Base-by-base conservation (phyloP, 805 yeast genomes). In the Hanseniaspora taiwanica region DNA sequence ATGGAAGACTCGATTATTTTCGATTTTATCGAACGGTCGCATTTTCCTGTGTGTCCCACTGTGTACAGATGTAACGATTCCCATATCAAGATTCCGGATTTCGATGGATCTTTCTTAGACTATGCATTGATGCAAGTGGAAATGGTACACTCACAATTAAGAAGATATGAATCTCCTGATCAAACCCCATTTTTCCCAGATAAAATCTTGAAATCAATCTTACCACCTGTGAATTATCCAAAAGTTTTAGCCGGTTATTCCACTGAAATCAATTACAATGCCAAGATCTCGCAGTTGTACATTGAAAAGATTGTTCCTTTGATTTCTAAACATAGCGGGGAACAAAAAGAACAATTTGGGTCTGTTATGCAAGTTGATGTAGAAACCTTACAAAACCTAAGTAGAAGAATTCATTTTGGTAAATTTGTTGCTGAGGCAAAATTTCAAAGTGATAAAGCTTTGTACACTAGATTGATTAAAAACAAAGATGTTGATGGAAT, bases 1-100 rank as follows among this genome's bases (percentile, higher is more conserved):
- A 85, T 91, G 96, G 98, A 91, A 56, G 97, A 91, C 60, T 82
- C 96, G 6, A 86, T 91, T 50, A 81, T 91, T 45, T 91, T 87
- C 67, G 82, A 80, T 42, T 72, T 91, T 49, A 87, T 91, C 44
- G 98, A 91, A 59, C 71, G 98, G 47, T 83, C 96, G 2, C 95
- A 89, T 62, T 89, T 84, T 55, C 77, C 67, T 49, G 71, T 72
- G 23, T 77, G 85, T 40, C 80, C 82, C 1, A 70, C 82, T 14
- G 85, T 86, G 7, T 91, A 91, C 62, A 68, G 71, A 49, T 49
- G 55, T 9, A 68, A 74, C 47, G 71, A 71, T 45, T 49, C 56
- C 1, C 41, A 43, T 14, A 74, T 69, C 18, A 60, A 66, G 4
- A 75, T 86, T 27, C 82, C 83, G 4, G 65, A 74, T 43, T 82